phyloP scores from a whole-genome alignment of 257 asterid species.

The Prunella vulgaris region DNA sequence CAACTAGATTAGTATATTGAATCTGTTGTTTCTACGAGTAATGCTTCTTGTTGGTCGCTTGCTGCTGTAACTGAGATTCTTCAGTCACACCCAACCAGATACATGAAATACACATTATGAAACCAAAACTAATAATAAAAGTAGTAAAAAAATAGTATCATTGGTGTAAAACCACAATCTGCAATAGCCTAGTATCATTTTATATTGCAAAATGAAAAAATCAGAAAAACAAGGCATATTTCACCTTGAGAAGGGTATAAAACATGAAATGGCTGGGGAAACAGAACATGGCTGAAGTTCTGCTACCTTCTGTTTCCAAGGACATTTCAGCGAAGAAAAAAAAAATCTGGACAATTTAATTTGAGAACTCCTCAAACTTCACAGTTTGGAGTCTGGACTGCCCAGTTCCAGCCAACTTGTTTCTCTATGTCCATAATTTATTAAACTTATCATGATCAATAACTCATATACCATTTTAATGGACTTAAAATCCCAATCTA shows the following conservation, averaged over 20 bases:
- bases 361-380: background rate
- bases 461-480: background rate
- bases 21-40: background rate
- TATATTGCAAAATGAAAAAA: background rate
- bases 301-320: background rate
- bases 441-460: background rate
- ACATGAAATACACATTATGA: background rate
- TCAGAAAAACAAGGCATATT: background rate
- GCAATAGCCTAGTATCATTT: background rate
- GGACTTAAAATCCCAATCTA: background rate
- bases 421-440: conserved; percentile 1
- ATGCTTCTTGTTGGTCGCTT: background rate
- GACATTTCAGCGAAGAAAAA: too few relatives aligned
- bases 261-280: background rate
- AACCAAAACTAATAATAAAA: background rate
- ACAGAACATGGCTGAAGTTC: background rate
- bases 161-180: background rate
- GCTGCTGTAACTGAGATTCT: background rate
- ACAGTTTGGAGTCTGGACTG: background rate
- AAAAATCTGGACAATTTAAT: background rate
- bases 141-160: background rate
- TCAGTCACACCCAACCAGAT: background rate
- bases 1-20: background rate
- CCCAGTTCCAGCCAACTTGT: conserved; percentile 5
- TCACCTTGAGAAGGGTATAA: background rate